Percentiles rank a stretch among this genome's conserved stretches.
phyloP scores from a whole-genome alignment of 768 basidiomycete genomes.

The Amanita phalloides region DNA sequence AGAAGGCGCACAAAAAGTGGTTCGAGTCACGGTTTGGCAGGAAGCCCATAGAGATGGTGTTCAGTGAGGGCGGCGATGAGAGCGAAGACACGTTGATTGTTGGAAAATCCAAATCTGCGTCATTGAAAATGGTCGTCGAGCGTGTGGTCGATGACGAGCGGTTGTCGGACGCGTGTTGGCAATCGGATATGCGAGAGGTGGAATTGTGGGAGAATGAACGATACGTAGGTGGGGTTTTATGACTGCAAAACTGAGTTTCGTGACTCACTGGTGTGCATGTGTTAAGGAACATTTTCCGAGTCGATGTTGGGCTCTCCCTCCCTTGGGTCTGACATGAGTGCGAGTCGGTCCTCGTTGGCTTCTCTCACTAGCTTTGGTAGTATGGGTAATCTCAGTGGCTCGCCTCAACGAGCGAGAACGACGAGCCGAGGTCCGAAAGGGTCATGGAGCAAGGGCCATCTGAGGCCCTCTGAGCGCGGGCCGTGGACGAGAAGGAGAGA shows the following conservation, averaged over 20 bases:
- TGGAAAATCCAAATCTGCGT: conserved; percentile 4
- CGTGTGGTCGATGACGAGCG: conserved; percentile 53
- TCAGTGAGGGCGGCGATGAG: background rate
- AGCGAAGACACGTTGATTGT: background rate
- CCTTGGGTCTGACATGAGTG: background rate
- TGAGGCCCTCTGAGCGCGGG: conserved; percentile 35
- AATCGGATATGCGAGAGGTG: conserved; percentile 51
- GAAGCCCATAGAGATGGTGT: background rate
- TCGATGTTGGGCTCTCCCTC: background rate
- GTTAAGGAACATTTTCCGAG: background rate
- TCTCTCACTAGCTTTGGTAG: background rate
- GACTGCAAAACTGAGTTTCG: background rate
- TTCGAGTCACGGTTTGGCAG: background rate
- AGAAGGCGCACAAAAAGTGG: background rate
- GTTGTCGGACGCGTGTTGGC: conserved; percentile 56
- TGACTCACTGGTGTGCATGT: background rate
- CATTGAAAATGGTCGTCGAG: conserved; percentile 18
- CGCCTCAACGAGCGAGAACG: conserved; percentile 4
- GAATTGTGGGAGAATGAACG: conserved; percentile 81
- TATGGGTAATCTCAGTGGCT: background rate
- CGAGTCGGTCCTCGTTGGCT: background rate
- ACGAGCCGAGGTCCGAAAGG: conserved; percentile 9
- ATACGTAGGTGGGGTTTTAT: conserved; percentile 11
- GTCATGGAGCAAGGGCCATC: conserved; percentile 34
- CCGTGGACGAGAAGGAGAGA: conserved; percentile 67